phyloP scores from a whole-genome alignment of 257 asterid species.

The Phtheirospermum japonicum region DNA sequence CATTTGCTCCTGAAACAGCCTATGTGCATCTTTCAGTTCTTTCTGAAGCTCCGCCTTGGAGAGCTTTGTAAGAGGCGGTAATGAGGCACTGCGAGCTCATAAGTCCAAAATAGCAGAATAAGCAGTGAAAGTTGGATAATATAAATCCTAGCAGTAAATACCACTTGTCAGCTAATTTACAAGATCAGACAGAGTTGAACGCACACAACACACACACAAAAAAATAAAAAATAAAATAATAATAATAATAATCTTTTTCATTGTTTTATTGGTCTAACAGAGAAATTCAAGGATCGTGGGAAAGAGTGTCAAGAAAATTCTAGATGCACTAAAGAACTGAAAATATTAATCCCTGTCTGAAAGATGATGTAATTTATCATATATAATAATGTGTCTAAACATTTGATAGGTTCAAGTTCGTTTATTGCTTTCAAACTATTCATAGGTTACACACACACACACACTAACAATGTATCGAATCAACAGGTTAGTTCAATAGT shows the following conservation, averaged over 20 bases:
- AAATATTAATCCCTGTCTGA: neutral
- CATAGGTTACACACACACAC: no score
- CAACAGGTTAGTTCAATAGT: constrained; percentile 3
- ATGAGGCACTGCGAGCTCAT: constrained; percentile 47
- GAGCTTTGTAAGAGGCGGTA: constrained; percentile 48
- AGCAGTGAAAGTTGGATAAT: constrained; percentile 21
- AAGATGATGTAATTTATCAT: constrained; percentile 9
- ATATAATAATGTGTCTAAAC: neutral
- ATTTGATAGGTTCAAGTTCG: neutral
- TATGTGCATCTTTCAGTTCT: constrained; percentile 75
- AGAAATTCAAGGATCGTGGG: no score
- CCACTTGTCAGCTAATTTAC: no score
- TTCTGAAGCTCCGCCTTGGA: constrained; percentile 73
- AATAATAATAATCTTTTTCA: no score
- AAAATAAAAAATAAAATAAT: no score
- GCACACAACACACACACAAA: neutral
- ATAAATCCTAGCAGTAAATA: neutral
- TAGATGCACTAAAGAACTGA: no score
- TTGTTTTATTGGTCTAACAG: no score
- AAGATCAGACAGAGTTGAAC: neutral
- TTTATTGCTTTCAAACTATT: constrained; percentile 8
- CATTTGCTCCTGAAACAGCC: constrained; percentile 63
- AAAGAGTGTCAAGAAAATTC: no score
- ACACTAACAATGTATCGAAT: neutral
- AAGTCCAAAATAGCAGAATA: constrained; percentile 32